Base-by-base conservation (phyloP, 305 asterid genomes). In the Solanum chacoense region DNA sequence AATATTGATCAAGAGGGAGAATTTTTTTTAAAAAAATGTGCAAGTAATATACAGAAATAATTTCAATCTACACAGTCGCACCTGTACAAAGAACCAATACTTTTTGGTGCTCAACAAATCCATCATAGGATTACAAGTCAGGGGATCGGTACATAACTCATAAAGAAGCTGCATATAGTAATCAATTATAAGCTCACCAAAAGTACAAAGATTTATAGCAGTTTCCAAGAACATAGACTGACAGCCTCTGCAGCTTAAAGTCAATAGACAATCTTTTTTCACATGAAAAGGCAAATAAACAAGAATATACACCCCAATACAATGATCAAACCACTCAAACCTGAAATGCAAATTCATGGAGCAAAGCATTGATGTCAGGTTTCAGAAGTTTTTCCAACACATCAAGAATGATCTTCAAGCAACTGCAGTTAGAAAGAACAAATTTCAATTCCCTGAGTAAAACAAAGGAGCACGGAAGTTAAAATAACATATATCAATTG, bases 291-390 rank as follows among this genome's bases (percentile, higher is more conserved):
- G 63, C 50, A 75, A 90, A 80, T 84, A 84, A 87, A 85, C 76
- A 89, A 72, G 76, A 88, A 91, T 87, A 12, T 86, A 29, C 84
- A 85, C 84, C 84, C 87, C 72, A 9, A 89, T 29, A 45, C 40
- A 16, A 28, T 83, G 42, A 86, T 63, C 86, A 86, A 71, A 77
- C 71, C 88, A 88, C 28, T 88, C 90, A 73, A 87, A 97, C 99
- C 98, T 96, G 99, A 91, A 97, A 96, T 74, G 98, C 98, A 91
- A 96, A 97, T 92, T 97, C 99, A 90, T 96, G 96, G 93, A 97
- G 98, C 91, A 93, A 85, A n/a, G 97, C 97, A 90, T 97, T 96
- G 91, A 93, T 93, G 35, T 95, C 99, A 84, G 99, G 98, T 92
- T 93, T 97, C 89, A 91, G 90, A 87, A 95, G 96, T 89, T 92